phyloP scores from a whole-genome alignment of 345 rosid species.

The Ceriops decandra region DNA sequence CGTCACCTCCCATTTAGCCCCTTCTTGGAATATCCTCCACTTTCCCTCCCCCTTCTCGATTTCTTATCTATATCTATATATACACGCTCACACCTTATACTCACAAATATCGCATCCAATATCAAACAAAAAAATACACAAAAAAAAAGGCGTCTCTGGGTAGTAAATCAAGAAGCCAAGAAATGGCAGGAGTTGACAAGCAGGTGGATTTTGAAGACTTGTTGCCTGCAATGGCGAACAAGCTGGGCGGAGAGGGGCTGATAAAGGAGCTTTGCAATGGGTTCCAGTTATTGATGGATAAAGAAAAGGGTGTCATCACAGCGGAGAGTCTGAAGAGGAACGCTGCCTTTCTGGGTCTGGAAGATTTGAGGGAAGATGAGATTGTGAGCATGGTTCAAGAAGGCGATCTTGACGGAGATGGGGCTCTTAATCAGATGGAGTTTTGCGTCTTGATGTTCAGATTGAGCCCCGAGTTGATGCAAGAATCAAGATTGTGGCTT shows the following conservation, averaged over 20 bases:
- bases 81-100: too few relatives aligned
- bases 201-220: conserved; percentile 25
- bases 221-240: conserved; percentile 50
- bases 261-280: conserved; percentile 50
- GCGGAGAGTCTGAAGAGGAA: conserved; percentile 47
- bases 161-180: too few relatives aligned
- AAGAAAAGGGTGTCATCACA: conserved; percentile 44
- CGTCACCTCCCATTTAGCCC: too few relatives aligned
- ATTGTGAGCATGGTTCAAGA: conserved; percentile 45
- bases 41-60: not conserved
- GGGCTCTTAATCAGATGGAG: conserved; percentile 47
- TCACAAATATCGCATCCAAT: too few relatives aligned
- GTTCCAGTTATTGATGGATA: conserved; percentile 48
- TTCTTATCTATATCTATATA: too few relatives aligned
- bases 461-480: conserved; percentile 57
- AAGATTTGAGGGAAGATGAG: conserved; percentile 38
- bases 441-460: conserved; percentile 60
- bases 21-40: not conserved
- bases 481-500: conserved; percentile 40
- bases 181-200: too few relatives aligned
- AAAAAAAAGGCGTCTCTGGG: too few relatives aligned
- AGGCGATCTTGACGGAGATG: conserved; percentile 54
- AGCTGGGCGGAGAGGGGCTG: conserved; percentile 54
- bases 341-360: conserved; percentile 39
- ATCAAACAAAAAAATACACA: too few relatives aligned